Evolutionary conservation across 2,329 filamentous ascomycete species (phyloP), one percentile per base, ranked within the genome.

Genomic region (Chlorencoelia australis): DNA sequence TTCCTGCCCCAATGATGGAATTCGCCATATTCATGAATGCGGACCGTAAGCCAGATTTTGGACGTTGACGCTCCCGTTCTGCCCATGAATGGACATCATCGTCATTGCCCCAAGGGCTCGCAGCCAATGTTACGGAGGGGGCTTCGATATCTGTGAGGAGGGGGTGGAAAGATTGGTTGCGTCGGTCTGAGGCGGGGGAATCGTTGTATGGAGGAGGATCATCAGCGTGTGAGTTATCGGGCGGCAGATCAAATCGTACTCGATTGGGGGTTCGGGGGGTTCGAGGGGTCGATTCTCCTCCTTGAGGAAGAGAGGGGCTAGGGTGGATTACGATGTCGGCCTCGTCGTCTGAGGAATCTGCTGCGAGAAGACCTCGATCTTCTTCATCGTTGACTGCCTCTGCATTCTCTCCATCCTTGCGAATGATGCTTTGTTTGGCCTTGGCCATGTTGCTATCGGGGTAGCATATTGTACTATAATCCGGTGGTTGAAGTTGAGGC

Each of bases 21-120:
- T 98, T 98, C 45, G 91, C 89, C 91, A 98, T 98, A 63, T 98
- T 98, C 87, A 96, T 94, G 50, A 98, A 96, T 3, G 91, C 89
- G 57, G 82, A 85, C 44, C 73, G 70, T 63, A 96, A 71, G 4
- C 82, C 82, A 40, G 85, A 94, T 63, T 89, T 89, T 30, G 89
- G 87, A 39, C 88, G 71, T 6, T 33, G 53, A 38, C 68, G 66
- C 55, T 79, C 73, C 21, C 65, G 62, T 49, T 71, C 67, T 4
- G 67, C 69, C 60, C 67, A 68, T 27, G 63, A 55, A 35, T 66
- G 58, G 17, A 66, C 59, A 47, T 67, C 64, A 28, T 62, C 59
- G 30, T 54, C 57, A 42, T 52, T 51, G 19, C 57, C 56, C 45
- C 62, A 54, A 16, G 50, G 51, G 38, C 40, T 49, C 6, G 42